phyloP scores from a whole-genome alignment of 2,329 filamentous ascomycete species.

The Cladorrhinum sp. region DNA sequence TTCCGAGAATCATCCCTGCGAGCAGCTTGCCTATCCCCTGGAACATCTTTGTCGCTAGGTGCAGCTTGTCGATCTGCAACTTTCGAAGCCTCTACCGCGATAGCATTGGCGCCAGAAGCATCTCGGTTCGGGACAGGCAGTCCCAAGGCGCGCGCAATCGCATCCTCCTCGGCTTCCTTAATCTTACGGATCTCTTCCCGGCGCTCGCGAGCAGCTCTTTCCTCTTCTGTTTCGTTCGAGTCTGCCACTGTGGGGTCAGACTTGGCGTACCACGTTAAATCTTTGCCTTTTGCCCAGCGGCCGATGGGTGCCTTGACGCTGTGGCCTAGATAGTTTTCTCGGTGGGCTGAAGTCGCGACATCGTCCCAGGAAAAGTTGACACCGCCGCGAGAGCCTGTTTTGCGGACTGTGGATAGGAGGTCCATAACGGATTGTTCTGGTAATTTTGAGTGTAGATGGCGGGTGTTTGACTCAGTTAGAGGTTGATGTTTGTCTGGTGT shows the following conservation, averaged over 20 bases:
- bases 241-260: conserved; percentile 46
- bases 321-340: conserved; percentile 87
- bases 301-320: conserved; percentile 89
- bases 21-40: conserved; percentile 22
- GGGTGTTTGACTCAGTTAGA: neutral
- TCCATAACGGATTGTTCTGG: conserved; percentile 61
- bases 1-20: conserved; percentile 18
- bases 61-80: conserved; percentile 33
- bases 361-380: conserved; percentile 97
- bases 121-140: conserved; percentile 65
- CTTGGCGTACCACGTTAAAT: conserved; percentile 64
- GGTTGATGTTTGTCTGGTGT: neutral
- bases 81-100: conserved; percentile 55
- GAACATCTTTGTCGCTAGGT: conserved; percentile 11
- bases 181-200: conserved; percentile 76
- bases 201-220: conserved; percentile 58
- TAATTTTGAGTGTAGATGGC: neutral
- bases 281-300: conserved; percentile 80
- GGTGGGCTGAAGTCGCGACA: conserved; percentile 79
- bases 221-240: conserved; percentile 56
- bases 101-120: conserved; percentile 62
- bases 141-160: conserved; percentile 78
- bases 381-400: conserved; percentile 85
- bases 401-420: conserved; percentile 86
- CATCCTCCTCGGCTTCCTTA: conserved; percentile 92